These are phyloP conservation scores for Trapa incisa DNA, from an alignment of 345 rosid genomes.

Conservation along the genomic window DNA sequence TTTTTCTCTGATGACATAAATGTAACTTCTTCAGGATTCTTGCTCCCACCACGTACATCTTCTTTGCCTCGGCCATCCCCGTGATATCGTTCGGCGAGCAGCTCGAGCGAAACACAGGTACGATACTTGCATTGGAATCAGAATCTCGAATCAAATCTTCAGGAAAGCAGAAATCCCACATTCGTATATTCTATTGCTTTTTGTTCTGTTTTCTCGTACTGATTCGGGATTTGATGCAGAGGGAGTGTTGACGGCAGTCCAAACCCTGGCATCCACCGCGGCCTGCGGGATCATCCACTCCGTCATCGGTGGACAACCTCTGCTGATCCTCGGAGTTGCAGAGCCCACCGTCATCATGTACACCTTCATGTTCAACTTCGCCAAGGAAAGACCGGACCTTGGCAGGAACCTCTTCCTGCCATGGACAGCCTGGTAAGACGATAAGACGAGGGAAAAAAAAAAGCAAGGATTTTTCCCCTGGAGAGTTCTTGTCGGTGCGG, in stretches of 20 bases:
- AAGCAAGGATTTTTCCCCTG: neutral
- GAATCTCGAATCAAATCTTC: neutral
- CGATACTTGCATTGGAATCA: neutral
- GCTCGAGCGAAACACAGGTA: constrained; percentile 83
- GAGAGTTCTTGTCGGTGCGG: neutral
- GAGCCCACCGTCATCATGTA: constrained; percentile 99
- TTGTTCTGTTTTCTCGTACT: neutral
- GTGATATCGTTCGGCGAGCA: constrained; percentile 99
- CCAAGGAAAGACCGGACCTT: constrained; percentile 65
- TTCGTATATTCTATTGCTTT: neutral
- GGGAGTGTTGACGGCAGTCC: constrained; percentile 93
- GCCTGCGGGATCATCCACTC: constrained; percentile 89
- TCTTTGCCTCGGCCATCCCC: constrained; percentile 96
- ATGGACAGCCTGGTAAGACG: constrained; percentile 75
- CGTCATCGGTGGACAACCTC: constrained; percentile 83
- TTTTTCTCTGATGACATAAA: neutral
- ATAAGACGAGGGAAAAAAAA: too few relatives aligned
- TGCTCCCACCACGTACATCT: constrained; percentile 97
- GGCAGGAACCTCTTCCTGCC: constrained; percentile 78
- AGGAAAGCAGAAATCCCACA: neutral
- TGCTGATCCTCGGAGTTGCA: constrained; percentile 94
- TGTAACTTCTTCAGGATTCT: constrained; percentile 44
- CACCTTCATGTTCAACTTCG: constrained; percentile 92
- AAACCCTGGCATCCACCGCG: constrained; percentile 85
- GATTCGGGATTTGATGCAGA: constrained; percentile 22